Base-by-base conservation (phyloP, 345 rosid genomes). In the Hibiscus trionum region DNA sequence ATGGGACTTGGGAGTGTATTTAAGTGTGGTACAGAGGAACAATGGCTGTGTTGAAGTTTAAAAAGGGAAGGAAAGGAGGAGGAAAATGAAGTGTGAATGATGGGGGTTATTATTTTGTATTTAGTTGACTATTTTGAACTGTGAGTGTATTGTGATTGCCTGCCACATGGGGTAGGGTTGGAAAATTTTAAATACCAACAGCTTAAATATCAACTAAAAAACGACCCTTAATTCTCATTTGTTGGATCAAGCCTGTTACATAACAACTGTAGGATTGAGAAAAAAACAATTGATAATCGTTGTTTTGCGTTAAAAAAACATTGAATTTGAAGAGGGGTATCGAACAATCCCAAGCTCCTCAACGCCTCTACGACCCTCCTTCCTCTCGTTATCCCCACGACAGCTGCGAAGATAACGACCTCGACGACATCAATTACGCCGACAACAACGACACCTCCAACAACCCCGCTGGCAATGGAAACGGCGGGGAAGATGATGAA, bases 331-430 rank as follows among this genome's bases (percentile, higher is more conserved):
- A 21, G 24, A 21, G 24, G 24, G 24, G 24, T 21, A 21, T 93
- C 83, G 97, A 90, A 83, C 88, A 82, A 56, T 83, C 96, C 15
- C 86, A 88, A 68, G 75, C 93, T 59, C 88, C 96, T 9, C 93
- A 89, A 69, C 89, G 93, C n/a, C 86, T 87, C 71, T 90, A 84
- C 80, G 97, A 87, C 67, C 95, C 97, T 15, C 91, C 95, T 21
- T 90, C 93, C 31, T 82, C 93, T 50, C 96, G 96, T 62, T 82
- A 84, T 39, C 74, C 86, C 73, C 96, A 88, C 77, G 95, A 93
- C 78, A 86, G 91, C 85, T 88, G 84, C 73, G 99, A 92, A 63
- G 99, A 95, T 69, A 86, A 87, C 58, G 99, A 95, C 85, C 87
- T 95, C 19, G 99, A 95, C 77, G 73, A 92, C 77, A 95, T 95